phyloP scores from a whole-genome alignment of 805 yeast genomes.

The Metschnikowia kunwiensis region DNA sequence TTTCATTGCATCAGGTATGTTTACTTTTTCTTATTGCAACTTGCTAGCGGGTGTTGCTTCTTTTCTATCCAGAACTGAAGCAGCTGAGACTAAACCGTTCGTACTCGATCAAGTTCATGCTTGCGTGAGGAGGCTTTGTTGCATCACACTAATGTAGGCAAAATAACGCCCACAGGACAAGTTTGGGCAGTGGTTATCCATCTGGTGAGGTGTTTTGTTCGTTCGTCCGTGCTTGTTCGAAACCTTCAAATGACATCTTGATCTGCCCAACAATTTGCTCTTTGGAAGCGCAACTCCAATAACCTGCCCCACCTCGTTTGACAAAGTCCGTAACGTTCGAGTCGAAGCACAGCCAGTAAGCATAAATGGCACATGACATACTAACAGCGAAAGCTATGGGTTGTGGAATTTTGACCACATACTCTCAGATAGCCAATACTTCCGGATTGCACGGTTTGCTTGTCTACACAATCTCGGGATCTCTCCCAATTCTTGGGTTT shows the following conservation, averaged over 20 bases:
- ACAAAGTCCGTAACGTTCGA: no score
- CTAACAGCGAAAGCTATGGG: conserved; percentile 63
- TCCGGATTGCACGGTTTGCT: conserved; percentile 85
- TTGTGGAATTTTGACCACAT: conserved; percentile 82
- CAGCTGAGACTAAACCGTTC: conserved; percentile 73
- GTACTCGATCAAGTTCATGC: conserved; percentile 79
- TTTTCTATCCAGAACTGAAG: conserved; percentile 21
- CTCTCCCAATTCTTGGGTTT: conserved; percentile 82
- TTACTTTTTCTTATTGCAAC: conserved; percentile 12
- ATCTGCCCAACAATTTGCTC: no score
- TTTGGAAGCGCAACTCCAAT: no score
- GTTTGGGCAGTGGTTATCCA: no score
- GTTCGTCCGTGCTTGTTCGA: no score
- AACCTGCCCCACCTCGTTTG: no score
- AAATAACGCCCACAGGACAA: no score
- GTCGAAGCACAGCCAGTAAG: no score
- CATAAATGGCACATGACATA: conserved; percentile 4
- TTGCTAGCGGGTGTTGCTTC: conserved; percentile 47
- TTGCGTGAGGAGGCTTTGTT: conserved; percentile 68
- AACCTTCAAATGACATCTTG: no score
- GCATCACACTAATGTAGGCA: conserved; percentile 8
- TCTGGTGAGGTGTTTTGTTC: no score
- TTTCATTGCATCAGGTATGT: conserved; percentile 85
- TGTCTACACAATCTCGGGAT: conserved; percentile 75
- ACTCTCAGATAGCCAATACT: conserved; percentile 79